A percentile compares a stretch with the other conserved stretches of the same genome.
Conservation (phyloP, 805 yeast species). For the Candida krabiensis region DNA sequence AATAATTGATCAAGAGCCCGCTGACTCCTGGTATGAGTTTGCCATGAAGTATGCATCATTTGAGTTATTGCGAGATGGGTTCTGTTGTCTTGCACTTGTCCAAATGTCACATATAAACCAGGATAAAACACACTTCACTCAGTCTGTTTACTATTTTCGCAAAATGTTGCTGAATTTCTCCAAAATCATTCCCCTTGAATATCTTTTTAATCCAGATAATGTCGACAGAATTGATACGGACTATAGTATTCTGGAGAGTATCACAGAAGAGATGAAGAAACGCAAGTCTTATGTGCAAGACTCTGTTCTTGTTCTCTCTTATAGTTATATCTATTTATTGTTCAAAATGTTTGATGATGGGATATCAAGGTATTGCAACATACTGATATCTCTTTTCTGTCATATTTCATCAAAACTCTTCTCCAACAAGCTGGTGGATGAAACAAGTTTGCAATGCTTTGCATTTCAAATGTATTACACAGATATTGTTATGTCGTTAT, state of each 20-base stretch:
- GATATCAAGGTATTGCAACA: background rate
- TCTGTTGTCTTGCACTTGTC: background rate
- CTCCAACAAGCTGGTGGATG: too few relatives aligned
- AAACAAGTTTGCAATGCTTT: background rate
- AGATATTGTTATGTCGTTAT: constrained; percentile 2
- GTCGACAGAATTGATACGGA: too few relatives aligned
- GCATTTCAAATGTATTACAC: constrained; percentile 6
- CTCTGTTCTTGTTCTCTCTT: background rate
- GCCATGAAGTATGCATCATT: constrained; percentile 6
- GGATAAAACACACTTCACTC: background rate
- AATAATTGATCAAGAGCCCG: constrained; percentile 8
- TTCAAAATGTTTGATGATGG: constrained; percentile 7
- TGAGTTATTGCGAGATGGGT: constrained; percentile 2
- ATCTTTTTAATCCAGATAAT: background rate
- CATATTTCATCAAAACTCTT: background rate
- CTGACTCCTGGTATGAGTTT: constrained; percentile 11
- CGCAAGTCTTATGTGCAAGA: background rate
- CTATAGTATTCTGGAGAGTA: background rate
- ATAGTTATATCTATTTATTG: background rate
- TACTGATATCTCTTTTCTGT: background rate
- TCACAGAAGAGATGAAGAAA: background rate
- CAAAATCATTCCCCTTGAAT: background rate
- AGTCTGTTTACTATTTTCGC: background rate
- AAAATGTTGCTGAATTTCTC: background rate
- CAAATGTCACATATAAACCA: background rate